Percentiles rank a stretch among this genome's conserved stretches.
Evolutionary conservation across 2,329 filamentous ascomycete species (phyloP).

Genomic region (Fusarium gaditjirri): DNA sequence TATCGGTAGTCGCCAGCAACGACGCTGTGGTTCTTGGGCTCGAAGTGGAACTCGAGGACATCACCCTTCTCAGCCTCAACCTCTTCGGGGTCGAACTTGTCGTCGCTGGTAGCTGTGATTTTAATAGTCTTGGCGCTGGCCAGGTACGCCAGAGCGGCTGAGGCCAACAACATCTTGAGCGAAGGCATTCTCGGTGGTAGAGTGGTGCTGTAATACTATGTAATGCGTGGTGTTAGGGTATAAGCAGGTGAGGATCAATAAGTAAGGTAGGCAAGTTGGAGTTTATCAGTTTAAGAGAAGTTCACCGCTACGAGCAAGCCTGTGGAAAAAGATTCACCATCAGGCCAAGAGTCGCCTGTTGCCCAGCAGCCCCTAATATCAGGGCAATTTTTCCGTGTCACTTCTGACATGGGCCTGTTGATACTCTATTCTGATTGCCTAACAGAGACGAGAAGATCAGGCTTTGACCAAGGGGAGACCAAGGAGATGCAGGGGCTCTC

Average conservation of each 20-base stretch:
- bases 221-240: not conserved
- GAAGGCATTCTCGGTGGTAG: constrained; percentile 43
- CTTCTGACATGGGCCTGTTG: constrained; percentile 11
- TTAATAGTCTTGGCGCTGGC: constrained; percentile 48
- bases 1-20: constrained; percentile 50
- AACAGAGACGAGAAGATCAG: constrained; percentile 18
- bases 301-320: constrained; percentile 1
- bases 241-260: not conserved
- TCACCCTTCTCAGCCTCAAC: constrained; percentile 49
- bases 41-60: constrained; percentile 52
- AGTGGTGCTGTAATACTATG: not conserved
- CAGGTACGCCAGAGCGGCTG: constrained; percentile 40
- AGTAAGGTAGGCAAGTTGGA: not conserved
- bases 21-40: constrained; percentile 52
- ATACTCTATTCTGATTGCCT: constrained; percentile 11
- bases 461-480: not conserved
- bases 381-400: constrained; percentile 14
- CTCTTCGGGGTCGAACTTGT: constrained; percentile 49
- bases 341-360: constrained; percentile 22
- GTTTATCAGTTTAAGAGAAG: not conserved
- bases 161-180: constrained; percentile 42
- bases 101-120: constrained; percentile 48
- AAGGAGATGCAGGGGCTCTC: constrained; percentile 2
- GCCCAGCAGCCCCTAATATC: constrained; percentile 24
- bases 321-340: constrained; percentile 10